These are phyloP conservation scores for Picea glauca DNA, from an alignment of 75 land plant genomes.

Conservation along the genomic window DNA sequence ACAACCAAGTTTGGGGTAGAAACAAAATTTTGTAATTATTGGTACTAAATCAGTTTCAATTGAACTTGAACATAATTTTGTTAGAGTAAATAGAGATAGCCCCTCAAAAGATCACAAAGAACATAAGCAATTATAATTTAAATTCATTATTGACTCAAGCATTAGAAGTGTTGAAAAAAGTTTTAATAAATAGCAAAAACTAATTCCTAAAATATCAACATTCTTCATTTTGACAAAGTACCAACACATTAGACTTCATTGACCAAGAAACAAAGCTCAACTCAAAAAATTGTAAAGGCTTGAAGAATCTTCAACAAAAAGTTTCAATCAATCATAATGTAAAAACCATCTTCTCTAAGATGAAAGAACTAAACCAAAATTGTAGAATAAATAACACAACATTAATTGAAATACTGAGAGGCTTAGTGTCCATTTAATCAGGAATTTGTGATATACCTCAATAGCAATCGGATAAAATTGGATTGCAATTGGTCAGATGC, in stretches of 20 bases:
- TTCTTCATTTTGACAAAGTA: background rate
- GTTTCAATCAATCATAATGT: background rate
- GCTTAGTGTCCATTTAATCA: background rate
- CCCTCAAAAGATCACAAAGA: too few relatives aligned
- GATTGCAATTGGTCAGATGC: conserved; percentile 32
- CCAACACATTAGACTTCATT: background rate
- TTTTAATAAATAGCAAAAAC: background rate
- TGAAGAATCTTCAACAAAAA: background rate
- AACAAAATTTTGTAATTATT: too few relatives aligned
- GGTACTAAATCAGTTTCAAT: too few relatives aligned
- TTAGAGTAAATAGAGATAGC: background rate
- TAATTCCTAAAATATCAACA: background rate
- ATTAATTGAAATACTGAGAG: background rate
- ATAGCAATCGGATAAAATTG: conserved; percentile 80
- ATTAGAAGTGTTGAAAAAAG: too few relatives aligned
- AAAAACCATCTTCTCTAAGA: too few relatives aligned
- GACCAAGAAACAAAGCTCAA: too few relatives aligned
- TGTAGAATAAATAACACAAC: background rate
- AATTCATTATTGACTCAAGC: too few relatives aligned
- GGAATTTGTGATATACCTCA: conserved; percentile 44
- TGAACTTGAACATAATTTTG: too few relatives aligned
- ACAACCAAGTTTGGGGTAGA: background rate
- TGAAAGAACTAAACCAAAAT: background rate
- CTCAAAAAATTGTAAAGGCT: too few relatives aligned
- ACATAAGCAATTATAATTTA: too few relatives aligned